Conservation (phyloP, 306 rosid genomes). For the Lablab purpureus region DNA sequence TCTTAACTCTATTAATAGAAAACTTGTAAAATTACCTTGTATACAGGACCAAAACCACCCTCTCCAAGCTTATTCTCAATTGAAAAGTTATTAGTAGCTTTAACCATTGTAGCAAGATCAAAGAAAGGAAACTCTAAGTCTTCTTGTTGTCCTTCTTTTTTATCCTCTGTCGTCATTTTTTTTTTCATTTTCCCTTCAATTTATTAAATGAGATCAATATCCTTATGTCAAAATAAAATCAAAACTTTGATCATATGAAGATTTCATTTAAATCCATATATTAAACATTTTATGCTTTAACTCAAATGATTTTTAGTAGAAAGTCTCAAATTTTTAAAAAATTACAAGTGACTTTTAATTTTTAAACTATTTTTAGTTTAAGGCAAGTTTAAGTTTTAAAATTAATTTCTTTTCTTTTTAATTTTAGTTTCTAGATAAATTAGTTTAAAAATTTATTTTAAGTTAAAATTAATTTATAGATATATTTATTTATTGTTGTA, state of each 20-base stretch:
- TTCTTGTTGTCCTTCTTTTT: background rate
- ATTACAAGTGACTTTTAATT: background rate
- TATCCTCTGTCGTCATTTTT: background rate
- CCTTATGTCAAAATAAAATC: background rate
- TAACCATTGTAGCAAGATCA: background rate
- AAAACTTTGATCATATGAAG: background rate
- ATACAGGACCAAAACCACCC: conserved; percentile 2
- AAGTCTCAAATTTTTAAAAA: background rate
- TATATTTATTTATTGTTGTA: too few species aligned
- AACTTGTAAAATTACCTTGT: background rate
- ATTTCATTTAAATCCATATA: background rate
- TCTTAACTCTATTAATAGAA: background rate
- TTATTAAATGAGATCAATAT: background rate
- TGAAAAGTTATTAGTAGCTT: background rate
- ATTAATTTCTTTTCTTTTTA: too few species aligned
- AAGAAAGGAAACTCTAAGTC: conserved; percentile 13
- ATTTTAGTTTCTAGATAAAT: too few species aligned
- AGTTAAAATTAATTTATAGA: too few species aligned
- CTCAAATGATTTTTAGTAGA: too few species aligned
- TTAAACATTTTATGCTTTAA: background rate
- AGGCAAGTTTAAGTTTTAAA: too few species aligned
- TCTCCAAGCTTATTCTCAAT: background rate
- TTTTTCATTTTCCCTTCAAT: background rate
- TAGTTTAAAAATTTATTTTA: too few species aligned
- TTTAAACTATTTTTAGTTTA: too few species aligned